A percentile compares a stretch with the other conserved stretches of the same genome.
These are phyloP conservation scores for Yamadazyma triangularis DNA, from an alignment of 1,139 yeast genomes.

Conservation along the genomic window DNA sequence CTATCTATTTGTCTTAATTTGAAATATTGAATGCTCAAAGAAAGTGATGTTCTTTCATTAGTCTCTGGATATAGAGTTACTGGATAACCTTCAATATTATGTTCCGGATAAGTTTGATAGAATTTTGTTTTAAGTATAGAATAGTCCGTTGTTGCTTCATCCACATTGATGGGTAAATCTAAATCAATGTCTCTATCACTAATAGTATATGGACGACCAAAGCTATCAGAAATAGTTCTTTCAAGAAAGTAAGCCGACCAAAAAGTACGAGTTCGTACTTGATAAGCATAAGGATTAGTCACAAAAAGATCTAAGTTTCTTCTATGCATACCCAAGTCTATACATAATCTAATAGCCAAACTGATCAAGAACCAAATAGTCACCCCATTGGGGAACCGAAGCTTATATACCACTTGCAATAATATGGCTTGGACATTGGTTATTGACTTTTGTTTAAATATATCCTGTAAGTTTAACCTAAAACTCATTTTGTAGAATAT, in stretches of 20 bases:
- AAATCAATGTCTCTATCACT: constrained; percentile 9
- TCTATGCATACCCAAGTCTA: constrained; percentile 9
- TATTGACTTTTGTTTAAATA: constrained; percentile 2
- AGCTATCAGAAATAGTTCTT: constrained; percentile 5
- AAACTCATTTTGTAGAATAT: constrained; percentile 6
- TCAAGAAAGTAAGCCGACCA: constrained; percentile 10
- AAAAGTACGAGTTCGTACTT: constrained; percentile 4
- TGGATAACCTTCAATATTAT: constrained; percentile 3
- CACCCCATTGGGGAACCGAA: constrained; percentile 8
- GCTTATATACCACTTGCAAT: constrained; percentile 7
- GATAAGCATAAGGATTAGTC: constrained; percentile 5
- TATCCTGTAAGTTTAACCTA: constrained; percentile 1
- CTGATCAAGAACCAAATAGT: constrained; percentile 9
- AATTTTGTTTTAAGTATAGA: constrained; percentile 5
- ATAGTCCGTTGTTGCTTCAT: constrained; percentile 6
- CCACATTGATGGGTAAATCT: constrained; percentile 7
- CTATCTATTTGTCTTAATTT: constrained; percentile 7
- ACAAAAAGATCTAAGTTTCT: constrained; percentile 5
- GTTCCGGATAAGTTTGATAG: constrained; percentile 6
- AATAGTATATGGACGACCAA: constrained; percentile 9
- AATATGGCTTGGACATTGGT: constrained; percentile 6
- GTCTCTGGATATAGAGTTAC: background rate
- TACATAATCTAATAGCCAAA: constrained; percentile 7
- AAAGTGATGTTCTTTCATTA: constrained; percentile 4
- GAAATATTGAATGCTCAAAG: constrained; percentile 6